These are phyloP conservation scores for Talaromyces albobiverticillius DNA, from an alignment of 2,329 filamentous ascomycete genomes.

Conservation along the genomic window DNA sequence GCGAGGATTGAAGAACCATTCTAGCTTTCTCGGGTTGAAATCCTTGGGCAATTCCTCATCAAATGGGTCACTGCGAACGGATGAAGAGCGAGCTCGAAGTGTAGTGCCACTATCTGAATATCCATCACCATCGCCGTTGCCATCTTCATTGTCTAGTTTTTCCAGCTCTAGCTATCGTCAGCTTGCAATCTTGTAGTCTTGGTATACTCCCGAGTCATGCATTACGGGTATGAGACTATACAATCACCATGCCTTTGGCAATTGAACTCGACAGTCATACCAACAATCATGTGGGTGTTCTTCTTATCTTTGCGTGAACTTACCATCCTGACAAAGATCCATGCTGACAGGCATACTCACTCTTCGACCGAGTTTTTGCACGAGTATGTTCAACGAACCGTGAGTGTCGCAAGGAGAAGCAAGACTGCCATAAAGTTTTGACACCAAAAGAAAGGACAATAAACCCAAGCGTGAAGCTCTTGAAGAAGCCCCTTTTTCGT, in stretches of 20 bases:
- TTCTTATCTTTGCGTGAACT: background rate
- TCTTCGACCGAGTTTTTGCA: background rate
- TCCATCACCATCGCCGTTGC: background rate
- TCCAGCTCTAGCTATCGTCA: conserved; percentile 3
- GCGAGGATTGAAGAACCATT: conserved; percentile 10
- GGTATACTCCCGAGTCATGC: too few species aligned
- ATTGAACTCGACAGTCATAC: background rate
- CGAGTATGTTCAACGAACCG: background rate
- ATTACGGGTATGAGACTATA: background rate
- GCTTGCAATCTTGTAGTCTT: background rate
- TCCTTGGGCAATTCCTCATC: conserved; percentile 6
- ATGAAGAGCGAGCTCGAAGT: background rate
- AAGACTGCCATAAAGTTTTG: background rate
- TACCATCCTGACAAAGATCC: background rate
- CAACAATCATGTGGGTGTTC: background rate
- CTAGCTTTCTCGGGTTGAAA: conserved; percentile 4
- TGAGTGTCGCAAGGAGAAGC: background rate
- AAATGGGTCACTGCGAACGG: conserved; percentile 7
- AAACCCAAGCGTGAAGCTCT: background rate
- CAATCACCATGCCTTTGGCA: background rate
- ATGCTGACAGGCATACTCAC: background rate
- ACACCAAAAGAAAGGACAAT: background rate
- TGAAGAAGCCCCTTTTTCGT: background rate
- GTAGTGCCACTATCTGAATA: background rate
- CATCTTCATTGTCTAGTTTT: background rate